Evolutionary conservation across 805 yeast species (phyloP).

Genomic region (Yarrowia porcina): DNA sequence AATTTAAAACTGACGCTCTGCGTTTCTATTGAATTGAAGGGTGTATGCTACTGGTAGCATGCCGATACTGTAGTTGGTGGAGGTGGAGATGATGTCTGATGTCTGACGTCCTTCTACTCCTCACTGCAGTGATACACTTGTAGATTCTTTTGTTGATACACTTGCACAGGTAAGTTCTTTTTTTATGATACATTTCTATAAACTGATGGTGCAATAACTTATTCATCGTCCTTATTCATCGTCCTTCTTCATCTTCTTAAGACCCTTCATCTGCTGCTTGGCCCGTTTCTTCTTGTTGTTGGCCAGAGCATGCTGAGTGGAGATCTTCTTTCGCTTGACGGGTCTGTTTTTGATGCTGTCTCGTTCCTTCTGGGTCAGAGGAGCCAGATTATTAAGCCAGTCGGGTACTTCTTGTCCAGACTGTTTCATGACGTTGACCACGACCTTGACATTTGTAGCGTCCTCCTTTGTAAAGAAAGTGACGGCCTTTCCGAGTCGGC

Average conservation of each 20-base stretch:
- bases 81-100: too few species aligned
- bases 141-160: too few species aligned
- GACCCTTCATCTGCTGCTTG: conserved; percentile 19
- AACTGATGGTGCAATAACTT: too few species aligned
- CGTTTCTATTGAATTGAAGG: conserved; percentile 12
- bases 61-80: too few species aligned
- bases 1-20: conserved; percentile 19
- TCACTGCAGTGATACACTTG: too few species aligned
- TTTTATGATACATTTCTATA: too few species aligned
- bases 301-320: conserved; percentile 55
- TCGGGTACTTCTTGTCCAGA: conserved; percentile 65
- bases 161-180: too few species aligned
- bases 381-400: conserved; percentile 78
- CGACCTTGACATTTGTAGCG: conserved; percentile 66
- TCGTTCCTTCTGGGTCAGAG: conserved; percentile 62
- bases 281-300: conserved; percentile 27
- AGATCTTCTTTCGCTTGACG: conserved; percentile 65
- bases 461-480: conserved; percentile 95
- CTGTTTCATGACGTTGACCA: conserved; percentile 92
- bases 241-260: conserved; percentile 2
- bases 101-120: too few species aligned
- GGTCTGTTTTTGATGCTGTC: conserved; percentile 54
- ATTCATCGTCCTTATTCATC: background rate
- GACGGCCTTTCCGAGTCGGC: conserved; percentile 78
- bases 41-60: too few species aligned